A percentile compares a stretch with the other conserved stretches of the same genome.
Conservation (phyloP, 495 filamentous ascomycete genomes). For the Baudoinia panamericana region DNA sequence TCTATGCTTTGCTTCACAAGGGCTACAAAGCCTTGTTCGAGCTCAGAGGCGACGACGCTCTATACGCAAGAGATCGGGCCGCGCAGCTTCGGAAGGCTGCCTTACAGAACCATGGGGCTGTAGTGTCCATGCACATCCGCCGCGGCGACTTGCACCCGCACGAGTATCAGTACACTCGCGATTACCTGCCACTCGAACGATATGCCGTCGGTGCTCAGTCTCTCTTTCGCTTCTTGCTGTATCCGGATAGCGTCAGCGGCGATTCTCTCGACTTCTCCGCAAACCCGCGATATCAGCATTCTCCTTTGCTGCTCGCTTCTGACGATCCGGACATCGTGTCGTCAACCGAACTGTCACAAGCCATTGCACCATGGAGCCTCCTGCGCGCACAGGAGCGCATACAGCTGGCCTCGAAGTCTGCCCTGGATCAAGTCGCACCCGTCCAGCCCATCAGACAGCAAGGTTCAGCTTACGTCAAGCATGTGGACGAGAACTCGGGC, state of each 20-base stretch:
- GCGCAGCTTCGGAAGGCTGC: constrained; percentile 34
- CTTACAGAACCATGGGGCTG: constrained; percentile 29
- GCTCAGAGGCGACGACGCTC: constrained; percentile 41
- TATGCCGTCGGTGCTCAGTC: constrained; percentile 39
- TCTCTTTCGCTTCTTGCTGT: constrained; percentile 2
- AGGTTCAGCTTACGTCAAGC: constrained; percentile 37
- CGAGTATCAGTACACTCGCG: constrained; percentile 51
- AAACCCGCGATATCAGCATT: constrained; percentile 19
- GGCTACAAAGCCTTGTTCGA: constrained; percentile 56
- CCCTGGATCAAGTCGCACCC: constrained; percentile 26
- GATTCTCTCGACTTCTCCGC: constrained; percentile 22
- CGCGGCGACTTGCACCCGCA: constrained; percentile 55
- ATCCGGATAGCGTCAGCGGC: not conserved
- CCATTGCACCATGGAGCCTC: constrained; percentile 6
- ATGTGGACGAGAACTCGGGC: constrained; percentile 52
- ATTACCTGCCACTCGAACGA: constrained; percentile 52
- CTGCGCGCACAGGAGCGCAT: constrained; percentile 51
- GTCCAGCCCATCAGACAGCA: constrained; percentile 23
- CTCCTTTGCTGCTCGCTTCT: constrained; percentile 44
- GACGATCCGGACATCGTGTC: constrained; percentile 59
- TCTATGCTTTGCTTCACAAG: constrained; percentile 46
- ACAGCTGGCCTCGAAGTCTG: constrained; percentile 45
- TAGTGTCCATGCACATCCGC: constrained; percentile 59
- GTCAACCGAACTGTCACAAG: constrained; percentile 37
- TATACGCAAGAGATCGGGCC: constrained; percentile 41